Base-by-base conservation (phyloP, 805 yeast species). In the Teunomyces atbi region DNA sequence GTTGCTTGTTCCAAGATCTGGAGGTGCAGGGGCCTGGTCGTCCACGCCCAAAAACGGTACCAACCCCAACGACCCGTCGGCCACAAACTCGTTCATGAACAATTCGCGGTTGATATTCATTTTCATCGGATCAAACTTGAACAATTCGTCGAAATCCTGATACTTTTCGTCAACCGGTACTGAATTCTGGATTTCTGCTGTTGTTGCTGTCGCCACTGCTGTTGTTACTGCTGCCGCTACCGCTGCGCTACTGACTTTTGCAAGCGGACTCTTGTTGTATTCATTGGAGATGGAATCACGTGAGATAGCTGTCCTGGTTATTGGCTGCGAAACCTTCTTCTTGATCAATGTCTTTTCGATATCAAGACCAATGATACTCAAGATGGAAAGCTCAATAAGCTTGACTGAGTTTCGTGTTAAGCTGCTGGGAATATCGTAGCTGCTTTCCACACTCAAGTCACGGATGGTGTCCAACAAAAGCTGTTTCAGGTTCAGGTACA, bases 41-140 rank as follows among this genome's bases (percentile, higher is more conserved):
- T 39, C 42, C 6, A 74, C 69, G 45, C 80, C 85, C 46, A 86
- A 64, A 55, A 85, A 75, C 7, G 86, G 86, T 1, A 87, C 89
- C 45, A 86, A 66, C 1, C 92, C 92, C 34, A 86, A 65, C 0
- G 92, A 86, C 1, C 89, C 92, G 65, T 86, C 94, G 2, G 89
- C 89, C n/a, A 85, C 86, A 61, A 83, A 85, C 47, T 84, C 89
- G 46, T 62, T 54, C 50, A 58, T 58, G 64, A 65, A 45, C 28
- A 59, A 37, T 15, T 62, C 60, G 36, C 58, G 61, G 45, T 60
- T 56, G 18, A 67, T 48, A 49, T 64, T 61, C 30, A 63, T 64
- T 36, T 66, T 65, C 48, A 69, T 68, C 10, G 74, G 74, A 47
- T 69, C 74, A 52, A 68, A 70, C 35, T 65, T 58, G n/a, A 71